Conservation (phyloP, 192 early-diverging fungal species). For the Entomortierella lignicola region DNA sequence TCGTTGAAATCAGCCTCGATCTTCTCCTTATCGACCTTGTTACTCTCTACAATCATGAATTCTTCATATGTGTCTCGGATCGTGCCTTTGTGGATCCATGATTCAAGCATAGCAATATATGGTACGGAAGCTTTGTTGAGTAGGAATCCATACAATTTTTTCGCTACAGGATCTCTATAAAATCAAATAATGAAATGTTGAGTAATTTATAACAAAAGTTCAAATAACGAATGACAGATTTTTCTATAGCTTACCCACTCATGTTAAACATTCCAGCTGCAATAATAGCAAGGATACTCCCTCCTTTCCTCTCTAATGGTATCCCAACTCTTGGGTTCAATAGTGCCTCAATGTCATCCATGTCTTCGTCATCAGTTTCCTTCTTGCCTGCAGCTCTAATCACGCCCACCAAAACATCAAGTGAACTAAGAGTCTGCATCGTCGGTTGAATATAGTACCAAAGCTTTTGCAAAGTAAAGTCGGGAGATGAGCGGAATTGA, state of each 20-base stretch:
- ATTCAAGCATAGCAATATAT: slow-evolving; percentile 83
- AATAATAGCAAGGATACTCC: slow-evolving; percentile 81
- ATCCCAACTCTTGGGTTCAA: slow-evolving; percentile 57
- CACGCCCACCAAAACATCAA: slow-evolving; percentile 57
- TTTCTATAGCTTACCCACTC: slow-evolving; percentile 66
- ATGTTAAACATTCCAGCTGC: slow-evolving; percentile 72
- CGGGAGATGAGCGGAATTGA: slow-evolving; percentile 72
- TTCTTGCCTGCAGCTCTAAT: slow-evolving; percentile 52
- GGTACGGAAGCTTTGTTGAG: slow-evolving; percentile 83
- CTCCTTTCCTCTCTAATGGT: slow-evolving; percentile 75
- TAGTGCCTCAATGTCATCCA: slow-evolving; percentile 59
- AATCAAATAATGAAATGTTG: not conserved
- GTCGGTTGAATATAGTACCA: slow-evolving; percentile 92
- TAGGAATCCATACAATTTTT: slow-evolving; percentile 83
- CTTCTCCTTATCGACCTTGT: slow-evolving; percentile 66
- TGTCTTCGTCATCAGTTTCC: slow-evolving; percentile 46
- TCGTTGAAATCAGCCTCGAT: slow-evolving; percentile 85
- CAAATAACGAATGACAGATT: not conserved
- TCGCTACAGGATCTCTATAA: slow-evolving; percentile 74
- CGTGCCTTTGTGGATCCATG: slow-evolving; percentile 92
- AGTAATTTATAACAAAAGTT: not conserved
- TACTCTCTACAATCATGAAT: slow-evolving; percentile 90
- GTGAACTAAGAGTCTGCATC: slow-evolving; percentile 62
- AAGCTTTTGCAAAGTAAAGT: slow-evolving; percentile 92
- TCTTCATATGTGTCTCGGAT: slow-evolving; percentile 91